A percentile compares a stretch with the other conserved stretches of the same genome.
Evolutionary conservation across 2,329 filamentous ascomycete species (phyloP).

Genomic region (Myotisia sp.): DNA sequence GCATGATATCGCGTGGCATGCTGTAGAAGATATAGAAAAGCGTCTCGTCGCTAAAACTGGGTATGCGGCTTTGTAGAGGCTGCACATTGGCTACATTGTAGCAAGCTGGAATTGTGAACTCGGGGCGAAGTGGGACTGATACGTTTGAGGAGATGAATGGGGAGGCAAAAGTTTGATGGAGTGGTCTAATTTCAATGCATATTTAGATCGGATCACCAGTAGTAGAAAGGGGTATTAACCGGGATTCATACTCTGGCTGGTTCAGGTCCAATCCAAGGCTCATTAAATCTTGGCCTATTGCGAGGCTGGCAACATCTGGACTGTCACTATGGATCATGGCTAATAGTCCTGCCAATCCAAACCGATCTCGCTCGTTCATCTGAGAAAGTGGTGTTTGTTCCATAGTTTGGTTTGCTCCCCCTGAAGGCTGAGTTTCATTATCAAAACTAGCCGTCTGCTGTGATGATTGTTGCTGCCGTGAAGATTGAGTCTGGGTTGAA

Average conservation of each 20-base stretch:
- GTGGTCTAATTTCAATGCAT: conserved; percentile 32
- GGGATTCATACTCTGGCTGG: conserved; percentile 39
- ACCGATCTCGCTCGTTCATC: conserved; percentile 47
- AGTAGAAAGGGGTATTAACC: conserved; percentile 1
- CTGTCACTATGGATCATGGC: conserved; percentile 43
- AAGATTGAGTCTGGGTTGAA: conserved; percentile 17
- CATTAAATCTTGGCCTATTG: conserved; percentile 50
- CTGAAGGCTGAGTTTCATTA: conserved; percentile 6
- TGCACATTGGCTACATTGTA: conserved; percentile 55
- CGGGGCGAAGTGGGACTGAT: conserved; percentile 46
- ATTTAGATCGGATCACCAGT: neutral
- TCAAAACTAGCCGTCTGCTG: conserved; percentile 18
- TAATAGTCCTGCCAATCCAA: conserved; percentile 45
- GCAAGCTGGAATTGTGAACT: conserved; percentile 48
- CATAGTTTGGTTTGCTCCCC: conserved; percentile 5
- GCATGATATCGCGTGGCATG: conserved; percentile 49
- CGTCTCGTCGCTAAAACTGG: conserved; percentile 48
- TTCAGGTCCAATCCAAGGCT: conserved; percentile 51
- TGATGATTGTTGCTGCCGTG: conserved; percentile 23
- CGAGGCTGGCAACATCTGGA: conserved; percentile 39
- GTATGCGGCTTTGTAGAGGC: conserved; percentile 43
- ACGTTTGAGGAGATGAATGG: conserved; percentile 46
- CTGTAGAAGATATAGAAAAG: conserved; percentile 58
- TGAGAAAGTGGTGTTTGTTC: conserved; percentile 30
- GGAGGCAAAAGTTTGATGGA: conserved; percentile 50